Conservation (phyloP, 805 yeast genomes). For the Hanseniaspora thailandica region DNA sequence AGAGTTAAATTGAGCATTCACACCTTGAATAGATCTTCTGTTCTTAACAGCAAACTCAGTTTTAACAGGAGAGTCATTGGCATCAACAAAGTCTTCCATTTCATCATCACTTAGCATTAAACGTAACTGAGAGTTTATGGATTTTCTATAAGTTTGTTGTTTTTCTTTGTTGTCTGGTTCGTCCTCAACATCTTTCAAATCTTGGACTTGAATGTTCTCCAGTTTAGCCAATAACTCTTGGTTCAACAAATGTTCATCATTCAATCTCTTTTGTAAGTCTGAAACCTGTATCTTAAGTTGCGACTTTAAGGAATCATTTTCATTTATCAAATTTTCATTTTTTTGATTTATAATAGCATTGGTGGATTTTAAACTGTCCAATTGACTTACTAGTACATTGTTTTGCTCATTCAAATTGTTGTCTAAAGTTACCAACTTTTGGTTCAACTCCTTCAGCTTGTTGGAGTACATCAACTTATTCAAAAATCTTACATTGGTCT, state of each 20-base stretch:
- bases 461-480: slow-evolving; percentile 8
- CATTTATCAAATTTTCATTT: slow-evolving; percentile 8
- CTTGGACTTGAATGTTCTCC: background rate
- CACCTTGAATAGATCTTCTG: slow-evolving; percentile 18
- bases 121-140: background rate
- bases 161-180: background rate
- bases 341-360: slow-evolving; percentile 11
- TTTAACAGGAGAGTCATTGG: slow-evolving; percentile 1
- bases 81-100: slow-evolving; percentile 13
- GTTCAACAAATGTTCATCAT: background rate
- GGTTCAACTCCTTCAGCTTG: slow-evolving; percentile 21
- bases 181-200: background rate
- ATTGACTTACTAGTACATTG: background rate
- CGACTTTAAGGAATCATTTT: slow-evolving; percentile 14
- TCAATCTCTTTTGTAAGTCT: slow-evolving; percentile 10
- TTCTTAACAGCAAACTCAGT: slow-evolving; percentile 8
- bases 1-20: slow-evolving; percentile 10
- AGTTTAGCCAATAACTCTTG: slow-evolving; percentile 1
- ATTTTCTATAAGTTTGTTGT: slow-evolving; percentile 1
- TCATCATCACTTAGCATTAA: slow-evolving; percentile 3
- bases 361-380: background rate
- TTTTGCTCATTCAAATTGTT: background rate
- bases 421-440: slow-evolving; percentile 16
- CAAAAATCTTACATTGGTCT: slow-evolving; percentile 18
- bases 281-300: slow-evolving; percentile 11